Evolutionary conservation across 2,329 filamentous ascomycete genomes (phyloP).

Genomic region (Metarhizium humberi): DNA sequence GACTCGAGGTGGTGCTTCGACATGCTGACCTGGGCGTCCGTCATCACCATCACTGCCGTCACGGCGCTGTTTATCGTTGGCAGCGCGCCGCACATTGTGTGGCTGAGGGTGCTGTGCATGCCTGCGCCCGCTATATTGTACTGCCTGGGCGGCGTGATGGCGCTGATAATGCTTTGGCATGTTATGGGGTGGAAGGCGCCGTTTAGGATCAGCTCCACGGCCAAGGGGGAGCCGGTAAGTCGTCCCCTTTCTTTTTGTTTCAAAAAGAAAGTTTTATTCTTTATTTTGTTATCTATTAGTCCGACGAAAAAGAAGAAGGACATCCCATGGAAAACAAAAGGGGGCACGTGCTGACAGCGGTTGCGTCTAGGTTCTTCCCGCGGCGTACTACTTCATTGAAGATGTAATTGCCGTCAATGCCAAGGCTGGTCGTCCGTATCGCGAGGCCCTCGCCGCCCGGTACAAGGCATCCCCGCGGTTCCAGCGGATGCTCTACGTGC

Average conservation of each 20-base stretch:
- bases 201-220: conserved; percentile 54
- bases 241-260: not conserved
- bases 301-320: too few species aligned
- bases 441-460: conserved; percentile 30
- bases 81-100: conserved; percentile 39
- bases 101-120: conserved; percentile 40
- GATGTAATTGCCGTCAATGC: conserved; percentile 61
- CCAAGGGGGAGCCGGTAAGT: conserved; percentile 38
- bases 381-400: conserved; percentile 56
- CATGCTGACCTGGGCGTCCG: conserved; percentile 36
- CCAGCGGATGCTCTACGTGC: conserved; percentile 28
- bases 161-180: conserved; percentile 25
- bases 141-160: conserved; percentile 32
- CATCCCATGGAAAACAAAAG: too few species aligned
- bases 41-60: conserved; percentile 37
- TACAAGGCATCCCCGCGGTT: conserved; percentile 33
- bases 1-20: conserved; percentile 39
- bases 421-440: conserved; percentile 37
- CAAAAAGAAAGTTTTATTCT: too few species aligned
- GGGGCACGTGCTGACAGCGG: not conserved
- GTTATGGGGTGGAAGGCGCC: conserved; percentile 37
- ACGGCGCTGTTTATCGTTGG: conserved; percentile 41
- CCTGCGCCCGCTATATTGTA: conserved; percentile 42
- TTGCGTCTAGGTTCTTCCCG: conserved; percentile 39
- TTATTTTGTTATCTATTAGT: too few species aligned